phyloP scores from a whole-genome alignment of 192 early-diverging fungal genomes.

The Backusella parvicylindrica region DNA sequence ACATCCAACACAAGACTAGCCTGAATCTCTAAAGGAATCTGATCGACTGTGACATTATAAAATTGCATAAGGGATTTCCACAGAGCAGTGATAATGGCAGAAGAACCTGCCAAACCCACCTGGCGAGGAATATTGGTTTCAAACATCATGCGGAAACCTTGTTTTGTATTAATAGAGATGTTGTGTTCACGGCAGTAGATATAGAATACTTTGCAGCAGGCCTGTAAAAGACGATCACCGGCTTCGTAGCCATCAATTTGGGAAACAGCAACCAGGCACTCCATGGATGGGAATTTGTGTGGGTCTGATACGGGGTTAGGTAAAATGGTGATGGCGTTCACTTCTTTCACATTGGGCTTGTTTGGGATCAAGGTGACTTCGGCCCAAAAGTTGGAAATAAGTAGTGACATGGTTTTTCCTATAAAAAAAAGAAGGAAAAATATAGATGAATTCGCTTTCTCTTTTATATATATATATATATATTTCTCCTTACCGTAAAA shows the following conservation, averaged over 20 bases:
- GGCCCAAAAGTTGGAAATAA: conserved; percentile 61
- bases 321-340: conserved; percentile 42
- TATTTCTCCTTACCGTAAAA: conserved; percentile 43
- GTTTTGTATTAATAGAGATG: conserved; percentile 24
- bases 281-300: conserved; percentile 33
- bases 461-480: not conserved
- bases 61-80: conserved; percentile 44
- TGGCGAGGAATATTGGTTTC: conserved; percentile 64
- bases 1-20: conserved; percentile 52
- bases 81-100: conserved; percentile 56
- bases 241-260: conserved; percentile 53
- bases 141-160: conserved; percentile 50
- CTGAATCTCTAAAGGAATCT: conserved; percentile 46
- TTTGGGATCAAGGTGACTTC: conserved; percentile 51
- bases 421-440: not conserved
- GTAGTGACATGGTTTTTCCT: conserved; percentile 54
- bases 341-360: conserved; percentile 13
- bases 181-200: conserved; percentile 33
- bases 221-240: conserved; percentile 45
- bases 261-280: conserved; percentile 22
- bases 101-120: conserved; percentile 47
- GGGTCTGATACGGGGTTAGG: conserved; percentile 36
- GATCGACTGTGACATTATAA: conserved; percentile 26
- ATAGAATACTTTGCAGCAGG: conserved; percentile 53
- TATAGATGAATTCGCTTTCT: not conserved